phyloP scores from a whole-genome alignment of 2,329 filamentous ascomycete species.

The Sphaceloma murrayae region DNA sequence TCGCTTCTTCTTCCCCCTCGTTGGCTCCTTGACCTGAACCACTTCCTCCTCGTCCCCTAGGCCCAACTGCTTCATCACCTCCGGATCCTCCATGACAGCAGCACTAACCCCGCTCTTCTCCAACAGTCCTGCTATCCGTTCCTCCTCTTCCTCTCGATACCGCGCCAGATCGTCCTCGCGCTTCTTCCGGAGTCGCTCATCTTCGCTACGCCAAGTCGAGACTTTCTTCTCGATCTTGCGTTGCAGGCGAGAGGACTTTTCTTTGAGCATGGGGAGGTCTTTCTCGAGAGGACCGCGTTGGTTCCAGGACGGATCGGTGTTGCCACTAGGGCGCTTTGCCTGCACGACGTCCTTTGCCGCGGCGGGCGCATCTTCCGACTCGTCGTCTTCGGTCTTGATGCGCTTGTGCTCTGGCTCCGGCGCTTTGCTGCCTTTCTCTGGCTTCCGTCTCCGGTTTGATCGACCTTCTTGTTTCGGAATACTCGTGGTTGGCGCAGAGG shows the following conservation, averaged over 20 bases:
- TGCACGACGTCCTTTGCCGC: constrained; percentile 18
- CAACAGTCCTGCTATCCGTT: constrained; percentile 50
- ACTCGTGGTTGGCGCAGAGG: constrained; percentile 30
- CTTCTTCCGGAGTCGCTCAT: constrained; percentile 42
- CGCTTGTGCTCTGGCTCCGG: constrained; percentile 17
- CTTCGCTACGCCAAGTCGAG: constrained; percentile 7
- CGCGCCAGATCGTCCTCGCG: constrained; percentile 55
- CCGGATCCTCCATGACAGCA: constrained; percentile 44
- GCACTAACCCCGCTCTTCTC: constrained; percentile 31
- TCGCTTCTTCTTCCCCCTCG: constrained; percentile 37
- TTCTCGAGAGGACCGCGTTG: constrained; percentile 20
- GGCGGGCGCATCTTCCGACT: constrained; percentile 20
- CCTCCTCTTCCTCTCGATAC: constrained; percentile 65
- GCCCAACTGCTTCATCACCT: constrained; percentile 51
- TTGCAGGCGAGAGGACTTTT: constrained; percentile 12
- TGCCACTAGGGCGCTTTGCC: constrained; percentile 20
- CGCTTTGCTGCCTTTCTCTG: constrained; percentile 34
- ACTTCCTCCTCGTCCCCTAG: constrained; percentile 54
- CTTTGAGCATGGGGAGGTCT: not conserved
- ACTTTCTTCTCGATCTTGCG: constrained; percentile 45
- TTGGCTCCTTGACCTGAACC: constrained; percentile 54
- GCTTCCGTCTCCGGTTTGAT: constrained; percentile 17
- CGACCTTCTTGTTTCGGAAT: not conserved
- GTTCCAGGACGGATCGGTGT: constrained; percentile 11
- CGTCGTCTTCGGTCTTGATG: constrained; percentile 4